A percentile compares a stretch with the other conserved stretches of the same genome.
These are phyloP conservation scores for Deakozyma indianensis DNA, from an alignment of 805 yeast genomes.

Conservation along the genomic window DNA sequence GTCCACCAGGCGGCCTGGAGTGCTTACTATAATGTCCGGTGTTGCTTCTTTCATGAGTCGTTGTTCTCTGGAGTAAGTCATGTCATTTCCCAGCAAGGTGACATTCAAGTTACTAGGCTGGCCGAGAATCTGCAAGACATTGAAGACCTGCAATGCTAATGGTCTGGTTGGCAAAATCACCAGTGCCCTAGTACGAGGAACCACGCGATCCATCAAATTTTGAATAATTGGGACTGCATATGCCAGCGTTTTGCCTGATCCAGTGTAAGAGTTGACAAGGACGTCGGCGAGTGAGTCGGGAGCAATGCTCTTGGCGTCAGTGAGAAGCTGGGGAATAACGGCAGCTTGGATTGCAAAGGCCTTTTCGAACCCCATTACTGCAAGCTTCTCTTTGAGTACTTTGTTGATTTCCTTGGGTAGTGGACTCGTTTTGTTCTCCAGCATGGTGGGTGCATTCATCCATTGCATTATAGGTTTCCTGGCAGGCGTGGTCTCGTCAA, in stretches of 20 bases:
- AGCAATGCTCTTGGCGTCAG: constrained; percentile 19
- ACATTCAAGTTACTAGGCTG: constrained; percentile 56
- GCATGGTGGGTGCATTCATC: constrained; percentile 45
- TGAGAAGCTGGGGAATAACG: constrained; percentile 44
- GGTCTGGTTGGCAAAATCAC: constrained; percentile 85
- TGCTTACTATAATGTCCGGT: constrained; percentile 28
- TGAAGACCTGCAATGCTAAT: constrained; percentile 64
- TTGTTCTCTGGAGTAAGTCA: constrained; percentile 52
- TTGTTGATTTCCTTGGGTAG: not conserved
- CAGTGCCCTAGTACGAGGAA: constrained; percentile 62
- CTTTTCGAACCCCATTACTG: constrained; percentile 27
- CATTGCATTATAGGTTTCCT: constrained; percentile 19
- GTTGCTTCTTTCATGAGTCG: constrained; percentile 24
- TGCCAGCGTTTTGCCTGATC: constrained; percentile 90
- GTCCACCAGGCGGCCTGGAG: constrained; percentile 87
- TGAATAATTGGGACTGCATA: constrained; percentile 76
- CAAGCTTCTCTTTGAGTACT: constrained; percentile 31
- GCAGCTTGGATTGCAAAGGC: constrained; percentile 73
- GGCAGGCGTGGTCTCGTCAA: constrained; percentile 4
- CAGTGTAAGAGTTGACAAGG: constrained; percentile 86
- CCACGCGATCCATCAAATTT: constrained; percentile 42
- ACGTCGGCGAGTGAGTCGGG: constrained; percentile 37
- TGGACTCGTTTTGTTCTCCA: not conserved
- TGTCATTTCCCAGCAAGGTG: constrained; percentile 39
- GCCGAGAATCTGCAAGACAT: constrained; percentile 43